Conservation (phyloP, 331 rosid genomes). For the Pyrus hybrid region DNA sequence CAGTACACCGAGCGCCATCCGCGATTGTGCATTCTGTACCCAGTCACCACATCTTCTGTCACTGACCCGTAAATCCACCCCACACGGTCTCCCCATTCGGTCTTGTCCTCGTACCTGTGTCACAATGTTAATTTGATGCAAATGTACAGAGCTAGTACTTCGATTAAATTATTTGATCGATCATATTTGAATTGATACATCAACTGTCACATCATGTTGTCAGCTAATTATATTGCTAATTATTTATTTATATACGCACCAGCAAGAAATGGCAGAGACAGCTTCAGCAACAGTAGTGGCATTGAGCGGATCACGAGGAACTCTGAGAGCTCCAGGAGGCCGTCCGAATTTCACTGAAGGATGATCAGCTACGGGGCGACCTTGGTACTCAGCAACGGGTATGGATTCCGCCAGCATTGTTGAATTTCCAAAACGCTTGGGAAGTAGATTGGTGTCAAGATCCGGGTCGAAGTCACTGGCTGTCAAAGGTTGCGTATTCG, state of each 20-base stretch:
- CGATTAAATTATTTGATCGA: not conserved
- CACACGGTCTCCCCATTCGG: conserved; percentile 92
- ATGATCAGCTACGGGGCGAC: conserved; percentile 84
- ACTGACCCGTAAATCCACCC: conserved; percentile 97
- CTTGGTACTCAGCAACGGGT: conserved; percentile 55
- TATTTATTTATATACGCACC: conserved; percentile 18
- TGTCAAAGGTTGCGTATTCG: conserved; percentile 28
- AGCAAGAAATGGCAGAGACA: conserved; percentile 73
- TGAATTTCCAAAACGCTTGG: conserved; percentile 84
- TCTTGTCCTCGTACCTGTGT: conserved; percentile 81
- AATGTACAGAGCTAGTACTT: not conserved
- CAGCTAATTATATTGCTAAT: not conserved
- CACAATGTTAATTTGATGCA: not conserved
- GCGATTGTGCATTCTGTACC: conserved; percentile 87
- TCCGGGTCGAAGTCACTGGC: conserved; percentile 49
- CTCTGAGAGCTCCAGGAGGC: conserved; percentile 54
- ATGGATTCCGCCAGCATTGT: conserved; percentile 64
- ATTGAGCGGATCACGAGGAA: conserved; percentile 75
- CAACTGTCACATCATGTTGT: not conserved
- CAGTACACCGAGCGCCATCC: conserved; percentile 92
- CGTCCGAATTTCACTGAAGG: conserved; percentile 60
- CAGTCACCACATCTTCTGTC: conserved; percentile 88
- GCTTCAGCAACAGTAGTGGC: conserved; percentile 68
- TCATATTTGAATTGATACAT: not conserved
- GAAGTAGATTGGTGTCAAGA: conserved; percentile 52